Conservation (phyloP, 441 rosid species). For the Geranium incanum region DNA sequence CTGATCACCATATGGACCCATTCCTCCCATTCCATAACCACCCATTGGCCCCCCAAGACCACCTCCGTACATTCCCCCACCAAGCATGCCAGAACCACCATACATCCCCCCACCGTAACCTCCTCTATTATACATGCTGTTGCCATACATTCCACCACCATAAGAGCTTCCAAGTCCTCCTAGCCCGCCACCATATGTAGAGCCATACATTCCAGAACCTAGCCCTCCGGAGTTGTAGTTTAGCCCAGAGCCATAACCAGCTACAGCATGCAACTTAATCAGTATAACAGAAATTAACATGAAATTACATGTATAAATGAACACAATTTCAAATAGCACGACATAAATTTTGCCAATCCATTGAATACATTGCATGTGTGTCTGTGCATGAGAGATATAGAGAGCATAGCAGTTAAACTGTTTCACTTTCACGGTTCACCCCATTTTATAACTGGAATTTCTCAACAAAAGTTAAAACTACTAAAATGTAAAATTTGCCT, state of each 20-base stretch:
- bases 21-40: constrained; percentile 87
- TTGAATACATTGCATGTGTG: background rate
- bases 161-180: constrained; percentile 37
- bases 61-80: constrained; percentile 57
- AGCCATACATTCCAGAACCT: constrained; percentile 61
- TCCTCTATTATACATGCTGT: constrained; percentile 56
- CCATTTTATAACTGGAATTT: too few relatives aligned
- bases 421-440: too few relatives aligned
- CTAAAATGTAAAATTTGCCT: too few relatives aligned
- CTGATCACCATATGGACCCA: constrained; percentile 74
- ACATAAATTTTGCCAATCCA: background rate
- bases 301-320: background rate
- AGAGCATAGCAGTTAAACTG: background rate
- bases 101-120: constrained; percentile 68
- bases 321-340: background rate
- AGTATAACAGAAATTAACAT: constrained; percentile 13
- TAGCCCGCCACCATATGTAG: constrained; percentile 46
- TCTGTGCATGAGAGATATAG: background rate
- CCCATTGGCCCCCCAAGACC: constrained; percentile 74
- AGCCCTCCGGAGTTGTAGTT: constrained; percentile 51
- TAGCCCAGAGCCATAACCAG: constrained; percentile 57
- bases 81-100: constrained; percentile 51
- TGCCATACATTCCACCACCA: constrained; percentile 68
- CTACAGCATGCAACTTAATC: constrained; percentile 15
- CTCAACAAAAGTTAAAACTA: too few relatives aligned